Percentiles rank a stretch among this genome's conserved stretches.
Evolutionary conservation across 2,329 filamentous ascomycete genomes (phyloP).

Genomic region (Chaetothyriales sp.): DNA sequence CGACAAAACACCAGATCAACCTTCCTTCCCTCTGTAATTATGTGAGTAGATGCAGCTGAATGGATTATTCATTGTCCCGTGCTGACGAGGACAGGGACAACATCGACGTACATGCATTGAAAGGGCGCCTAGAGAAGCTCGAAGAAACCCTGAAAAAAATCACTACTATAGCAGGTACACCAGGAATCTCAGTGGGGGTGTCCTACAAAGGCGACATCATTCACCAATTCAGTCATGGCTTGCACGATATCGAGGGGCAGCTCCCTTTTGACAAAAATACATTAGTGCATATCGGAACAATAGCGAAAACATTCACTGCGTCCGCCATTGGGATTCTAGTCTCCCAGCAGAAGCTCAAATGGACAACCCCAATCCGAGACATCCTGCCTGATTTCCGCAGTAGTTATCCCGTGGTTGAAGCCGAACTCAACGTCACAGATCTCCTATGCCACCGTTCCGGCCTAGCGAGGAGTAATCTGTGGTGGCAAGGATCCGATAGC

Average conservation of each 20-base stretch:
- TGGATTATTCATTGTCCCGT: not conserved
- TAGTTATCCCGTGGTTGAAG: slow-evolving; percentile 10
- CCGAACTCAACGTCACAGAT: slow-evolving; percentile 18
- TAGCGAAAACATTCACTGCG: slow-evolving; percentile 21
- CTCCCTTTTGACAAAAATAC: slow-evolving; percentile 15
- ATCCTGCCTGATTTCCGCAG: slow-evolving; percentile 17
- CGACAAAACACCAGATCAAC: not conserved
- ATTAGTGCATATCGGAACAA: slow-evolving; percentile 19
- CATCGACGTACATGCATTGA: not conserved
- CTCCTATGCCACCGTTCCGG: slow-evolving; percentile 19
- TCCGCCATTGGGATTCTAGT: slow-evolving; percentile 20
- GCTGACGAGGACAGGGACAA: not conserved
- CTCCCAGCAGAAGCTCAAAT: slow-evolving; percentile 16
- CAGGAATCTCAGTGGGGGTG: slow-evolving; percentile 19
- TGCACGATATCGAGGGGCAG: slow-evolving; percentile 14
- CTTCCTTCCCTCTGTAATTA: not conserved
- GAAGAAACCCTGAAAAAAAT: not conserved
- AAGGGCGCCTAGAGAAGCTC: not conserved
- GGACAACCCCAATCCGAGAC: slow-evolving; percentile 16
- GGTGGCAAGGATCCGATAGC: slow-evolving; percentile 7
- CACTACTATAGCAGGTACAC: slow-evolving; percentile 3
- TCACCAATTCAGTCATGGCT: slow-evolving; percentile 16
- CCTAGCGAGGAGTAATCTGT: slow-evolving; percentile 5
- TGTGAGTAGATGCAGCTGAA: not conserved
- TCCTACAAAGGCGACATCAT: slow-evolving; percentile 14